These are phyloP conservation scores for Angophora floribunda DNA, from an alignment of 345 rosid genomes.

Conservation along the genomic window DNA sequence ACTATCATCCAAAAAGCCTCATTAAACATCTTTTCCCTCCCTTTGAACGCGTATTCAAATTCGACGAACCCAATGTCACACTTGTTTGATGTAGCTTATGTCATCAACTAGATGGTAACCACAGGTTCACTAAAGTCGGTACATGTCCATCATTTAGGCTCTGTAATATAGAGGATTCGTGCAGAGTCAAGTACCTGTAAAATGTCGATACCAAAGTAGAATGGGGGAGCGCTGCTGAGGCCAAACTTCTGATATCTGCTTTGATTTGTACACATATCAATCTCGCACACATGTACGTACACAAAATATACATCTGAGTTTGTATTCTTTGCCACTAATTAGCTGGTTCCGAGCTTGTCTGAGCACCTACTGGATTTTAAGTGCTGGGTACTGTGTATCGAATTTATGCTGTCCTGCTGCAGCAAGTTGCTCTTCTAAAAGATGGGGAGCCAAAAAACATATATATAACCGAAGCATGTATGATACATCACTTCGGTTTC, in stretches of 20 bases:
- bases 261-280: not conserved
- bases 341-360: not conserved
- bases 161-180: not conserved
- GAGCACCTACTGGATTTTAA: not conserved
- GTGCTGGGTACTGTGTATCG: not conserved
- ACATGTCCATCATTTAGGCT: not conserved
- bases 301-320: not conserved
- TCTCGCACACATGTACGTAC: not conserved
- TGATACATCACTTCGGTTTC: not conserved
- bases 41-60: not conserved
- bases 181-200: not conserved
- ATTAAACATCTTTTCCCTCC: not conserved
- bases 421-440: not conserved
- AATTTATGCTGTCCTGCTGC: not conserved
- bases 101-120: not conserved
- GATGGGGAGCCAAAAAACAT: not conserved
- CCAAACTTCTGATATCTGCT: not conserved
- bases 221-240: not conserved
- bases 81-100: not conserved
- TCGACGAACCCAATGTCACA: not conserved
- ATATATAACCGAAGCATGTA: not conserved
- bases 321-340: not conserved
- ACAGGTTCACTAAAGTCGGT: not conserved
- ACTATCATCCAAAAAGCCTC: not conserved
- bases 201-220: not conserved